These are phyloP conservation scores for Straminergon stramineum DNA, from an alignment of 225 moss, liverwort and hornwort species.

Conservation along the genomic window DNA sequence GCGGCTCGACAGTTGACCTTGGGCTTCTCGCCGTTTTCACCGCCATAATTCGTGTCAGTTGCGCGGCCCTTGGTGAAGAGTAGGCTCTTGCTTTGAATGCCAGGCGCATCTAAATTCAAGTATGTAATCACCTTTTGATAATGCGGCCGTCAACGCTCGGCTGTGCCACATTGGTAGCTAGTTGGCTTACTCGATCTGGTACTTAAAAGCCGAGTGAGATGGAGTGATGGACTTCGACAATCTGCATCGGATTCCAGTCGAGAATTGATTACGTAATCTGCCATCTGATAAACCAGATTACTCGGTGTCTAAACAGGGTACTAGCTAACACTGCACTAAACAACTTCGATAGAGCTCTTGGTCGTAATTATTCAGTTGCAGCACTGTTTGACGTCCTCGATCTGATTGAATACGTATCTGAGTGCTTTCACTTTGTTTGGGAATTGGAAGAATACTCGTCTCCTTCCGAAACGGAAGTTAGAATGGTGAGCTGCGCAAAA, in stretches of 20 bases:
- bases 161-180: neutral
- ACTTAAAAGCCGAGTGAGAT: neutral
- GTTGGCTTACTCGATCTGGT: too few species aligned
- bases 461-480: neutral
- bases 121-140: neutral
- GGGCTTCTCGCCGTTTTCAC: neutral
- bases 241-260: neutral
- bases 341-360: neutral
- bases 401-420: neutral
- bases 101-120: neutral
- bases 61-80: neutral
- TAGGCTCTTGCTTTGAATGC: neutral
- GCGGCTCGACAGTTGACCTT: neutral
- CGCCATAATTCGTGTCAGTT: neutral
- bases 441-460: neutral
- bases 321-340: neutral
- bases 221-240: neutral
- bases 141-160: neutral
- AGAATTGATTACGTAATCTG: neutral
- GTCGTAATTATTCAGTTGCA: neutral
- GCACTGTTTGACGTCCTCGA: neutral
- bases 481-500: neutral
- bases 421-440: neutral
- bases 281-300: neutral
- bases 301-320: neutral